Evolutionary conservation across 768 basidiomycete genomes (phyloP).

Genomic region (Strobilomyces dryophilus): DNA sequence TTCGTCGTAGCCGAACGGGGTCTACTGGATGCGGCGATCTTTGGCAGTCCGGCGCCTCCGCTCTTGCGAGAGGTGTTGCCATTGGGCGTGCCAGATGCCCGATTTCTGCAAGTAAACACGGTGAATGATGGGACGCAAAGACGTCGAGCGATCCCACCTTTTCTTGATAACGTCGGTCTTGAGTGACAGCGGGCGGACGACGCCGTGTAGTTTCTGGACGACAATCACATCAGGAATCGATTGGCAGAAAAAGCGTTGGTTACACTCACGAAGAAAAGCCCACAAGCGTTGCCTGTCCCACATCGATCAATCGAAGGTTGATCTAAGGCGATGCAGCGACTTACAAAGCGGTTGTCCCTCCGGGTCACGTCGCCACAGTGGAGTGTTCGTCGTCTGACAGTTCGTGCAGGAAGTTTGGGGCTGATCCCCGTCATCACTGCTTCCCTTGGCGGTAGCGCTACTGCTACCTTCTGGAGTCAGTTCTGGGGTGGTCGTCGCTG

Average conservation of each 20-base stretch:
- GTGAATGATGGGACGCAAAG: neutral
- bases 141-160: constrained; percentile 44
- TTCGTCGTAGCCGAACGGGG: constrained; percentile 70
- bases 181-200: constrained; percentile 88
- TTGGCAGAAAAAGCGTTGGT: neutral
- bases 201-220: constrained; percentile 87
- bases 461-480: constrained; percentile 33
- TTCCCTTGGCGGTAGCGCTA: constrained; percentile 34
- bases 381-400: constrained; percentile 94
- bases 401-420: constrained; percentile 87
- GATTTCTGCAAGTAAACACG: constrained; percentile 49
- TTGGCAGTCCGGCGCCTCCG: constrained; percentile 54
- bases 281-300: constrained; percentile 77
- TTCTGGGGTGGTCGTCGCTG: constrained; percentile 69
- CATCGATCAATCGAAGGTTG: constrained; percentile 13
- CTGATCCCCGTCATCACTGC: constrained; percentile 63
- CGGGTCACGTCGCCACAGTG: constrained; percentile 88
- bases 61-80: constrained; percentile 55
- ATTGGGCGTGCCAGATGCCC: constrained; percentile 72
- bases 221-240: constrained; percentile 8
- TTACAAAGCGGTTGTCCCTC: constrained; percentile 89
- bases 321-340: constrained; percentile 25
- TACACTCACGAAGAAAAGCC: constrained; percentile 80
- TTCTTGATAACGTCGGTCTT: constrained; percentile 99
- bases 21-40: constrained; percentile 70